Evolutionary conservation across 306 rosid species (phyloP), one percentile per base, ranked within the genome.

Genomic region (Medicago lupulina): DNA sequence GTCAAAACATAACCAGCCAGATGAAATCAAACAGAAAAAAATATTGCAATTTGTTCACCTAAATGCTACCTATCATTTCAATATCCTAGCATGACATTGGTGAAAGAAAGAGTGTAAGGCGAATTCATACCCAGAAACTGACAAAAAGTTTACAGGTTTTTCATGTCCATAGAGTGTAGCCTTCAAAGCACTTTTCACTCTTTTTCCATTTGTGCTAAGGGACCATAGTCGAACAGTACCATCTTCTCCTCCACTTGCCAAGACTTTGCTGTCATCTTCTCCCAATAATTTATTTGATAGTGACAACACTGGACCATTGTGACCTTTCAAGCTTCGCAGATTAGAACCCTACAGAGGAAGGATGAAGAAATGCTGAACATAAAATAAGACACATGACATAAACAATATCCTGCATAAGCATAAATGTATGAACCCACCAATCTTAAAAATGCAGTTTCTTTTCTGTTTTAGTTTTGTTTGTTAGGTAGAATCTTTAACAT

Each of bases 201-300:
- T 87, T 75, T 77, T 88, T 47, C 93, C 93, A 76, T 85, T 72
- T 17, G 96, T 86, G 76, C 76, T 68, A 53, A 93, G 86, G 49
- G 96, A 93, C 97, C 96, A 93, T 38, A 93, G 92, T 70, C 93
- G 92, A 76, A 93, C 92, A 39, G 97, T 91, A 74, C 93, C 88
- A 70, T 93, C 98, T 84, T 91, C 97, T 73, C 97, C 98, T 79
- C 98, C 98, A 79, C 98, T 93, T 60, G 97, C 98, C 88, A 93
- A 83, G 54, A 93, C 69, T 83, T 87, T 89, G 80, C 87, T 79
- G 62, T 66, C 53, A 79, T 70, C 93, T 23, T 89, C 89, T 61
- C 93, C 98, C 79, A 91, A 80, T 80, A 93, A 74, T 82, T 91
- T 85, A 84, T 93, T 87, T 39, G 97, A 89, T 2, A 91, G 80